Conservation (phyloP, 495 filamentous ascomycete species). For the Neurospora hispaniola region DNA sequence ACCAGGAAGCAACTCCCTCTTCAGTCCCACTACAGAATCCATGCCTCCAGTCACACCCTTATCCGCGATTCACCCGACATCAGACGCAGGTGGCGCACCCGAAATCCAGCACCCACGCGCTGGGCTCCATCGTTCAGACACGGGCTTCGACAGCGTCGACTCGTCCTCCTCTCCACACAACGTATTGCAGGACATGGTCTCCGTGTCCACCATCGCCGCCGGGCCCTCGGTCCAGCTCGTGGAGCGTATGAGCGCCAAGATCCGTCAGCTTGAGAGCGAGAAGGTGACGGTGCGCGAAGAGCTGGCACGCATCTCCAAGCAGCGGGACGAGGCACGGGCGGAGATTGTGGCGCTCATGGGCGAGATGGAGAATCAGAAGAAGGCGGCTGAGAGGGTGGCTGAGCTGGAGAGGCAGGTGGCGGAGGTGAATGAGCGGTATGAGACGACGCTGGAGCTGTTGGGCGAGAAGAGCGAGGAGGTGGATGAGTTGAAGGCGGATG, state of each 20-base stretch:
- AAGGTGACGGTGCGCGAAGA: slow-evolving; percentile 81
- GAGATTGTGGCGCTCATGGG: slow-evolving; percentile 84
- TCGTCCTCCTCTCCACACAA: slow-evolving; percentile 57
- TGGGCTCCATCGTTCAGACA: slow-evolving; percentile 40
- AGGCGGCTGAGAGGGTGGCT: slow-evolving; percentile 45
- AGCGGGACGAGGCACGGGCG: slow-evolving; percentile 82
- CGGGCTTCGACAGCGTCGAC: slow-evolving; percentile 42
- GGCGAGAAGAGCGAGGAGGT: slow-evolving; percentile 95
- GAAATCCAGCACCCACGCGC: slow-evolving; percentile 27
- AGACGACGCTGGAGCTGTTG: slow-evolving; percentile 86
- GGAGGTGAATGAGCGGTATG: slow-evolving; percentile 61
- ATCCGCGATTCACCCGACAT: not conserved
- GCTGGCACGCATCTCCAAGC: slow-evolving; percentile 60
- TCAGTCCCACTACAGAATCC: slow-evolving; percentile 26
- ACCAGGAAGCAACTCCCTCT: slow-evolving; percentile 20
- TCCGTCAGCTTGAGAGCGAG: slow-evolving; percentile 83
- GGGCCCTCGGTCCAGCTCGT: slow-evolving; percentile 93
- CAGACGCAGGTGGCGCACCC: slow-evolving; percentile 33
- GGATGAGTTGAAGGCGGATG: slow-evolving; percentile 80
- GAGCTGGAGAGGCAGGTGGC: slow-evolving; percentile 56
- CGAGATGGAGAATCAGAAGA: slow-evolving; percentile 62
- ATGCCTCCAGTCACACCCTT: not conserved
- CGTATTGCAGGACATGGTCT: slow-evolving; percentile 78
- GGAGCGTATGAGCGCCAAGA: slow-evolving; percentile 89
- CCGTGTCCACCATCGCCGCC: slow-evolving; percentile 75